These are phyloP conservation scores for Primulina huaijiensis DNA, from an alignment of 257 asterid genomes.

Conservation along the genomic window DNA sequence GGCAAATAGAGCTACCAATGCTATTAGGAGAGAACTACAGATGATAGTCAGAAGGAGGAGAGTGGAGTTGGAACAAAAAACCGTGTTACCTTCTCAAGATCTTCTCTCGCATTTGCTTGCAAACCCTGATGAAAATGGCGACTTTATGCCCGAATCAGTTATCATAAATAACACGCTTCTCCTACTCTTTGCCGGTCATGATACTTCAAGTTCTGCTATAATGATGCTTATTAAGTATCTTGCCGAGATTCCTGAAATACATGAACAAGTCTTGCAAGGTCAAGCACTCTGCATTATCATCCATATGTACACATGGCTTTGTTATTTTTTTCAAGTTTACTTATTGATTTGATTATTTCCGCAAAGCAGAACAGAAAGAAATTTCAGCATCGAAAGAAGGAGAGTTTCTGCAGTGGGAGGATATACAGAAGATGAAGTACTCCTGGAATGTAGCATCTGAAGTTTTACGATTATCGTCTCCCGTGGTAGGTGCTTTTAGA, in stretches of 20 bases:
- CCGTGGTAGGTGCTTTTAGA: constrained; percentile 57
- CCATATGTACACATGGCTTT: neutral
- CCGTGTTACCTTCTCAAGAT: constrained; percentile 46
- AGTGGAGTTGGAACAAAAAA: constrained; percentile 40
- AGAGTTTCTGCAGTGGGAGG: constrained; percentile 68
- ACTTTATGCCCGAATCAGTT: constrained; percentile 57
- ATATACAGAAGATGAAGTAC: constrained; percentile 78
- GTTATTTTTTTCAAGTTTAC: neutral
- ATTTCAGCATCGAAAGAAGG: constrained; percentile 48
- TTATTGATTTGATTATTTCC: neutral
- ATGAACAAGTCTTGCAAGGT: constrained; percentile 61
- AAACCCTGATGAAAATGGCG: constrained; percentile 53
- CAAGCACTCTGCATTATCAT: neutral
- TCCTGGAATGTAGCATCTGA: constrained; percentile 76
- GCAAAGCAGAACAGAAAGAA: constrained; percentile 56
- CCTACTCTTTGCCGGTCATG: constrained; percentile 79
- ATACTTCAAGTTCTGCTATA: constrained; percentile 59
- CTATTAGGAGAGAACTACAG: constrained; percentile 42
- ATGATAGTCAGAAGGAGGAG: constrained; percentile 52
- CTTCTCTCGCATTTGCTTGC: constrained; percentile 69
- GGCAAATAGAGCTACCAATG: constrained; percentile 48
- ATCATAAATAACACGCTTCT: constrained; percentile 57
- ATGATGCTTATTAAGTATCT: constrained; percentile 59
- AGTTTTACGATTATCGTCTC: constrained; percentile 52
- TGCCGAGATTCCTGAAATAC: constrained; percentile 57